Conservation (phyloP, 371 early-diverging fungal species). For the Rhizomucor miehei region DNA sequence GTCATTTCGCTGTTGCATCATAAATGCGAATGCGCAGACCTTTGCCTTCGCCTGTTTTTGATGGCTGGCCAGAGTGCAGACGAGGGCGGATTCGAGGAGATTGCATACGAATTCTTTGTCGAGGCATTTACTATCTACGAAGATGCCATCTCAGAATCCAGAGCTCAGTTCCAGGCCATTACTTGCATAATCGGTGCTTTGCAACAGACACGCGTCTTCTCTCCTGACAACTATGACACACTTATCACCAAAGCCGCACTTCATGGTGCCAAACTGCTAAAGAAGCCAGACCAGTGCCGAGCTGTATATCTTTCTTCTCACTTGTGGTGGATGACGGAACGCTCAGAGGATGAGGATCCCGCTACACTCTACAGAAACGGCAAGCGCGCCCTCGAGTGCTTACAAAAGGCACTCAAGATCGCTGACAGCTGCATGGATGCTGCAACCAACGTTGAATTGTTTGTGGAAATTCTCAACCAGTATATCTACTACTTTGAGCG, state of each 20-base stretch:
- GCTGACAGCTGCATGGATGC: conserved; percentile 93
- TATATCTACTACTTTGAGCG: conserved; percentile 89
- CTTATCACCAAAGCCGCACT: conserved; percentile 85
- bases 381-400: conserved; percentile 78
- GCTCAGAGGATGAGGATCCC: conserved; percentile 34
- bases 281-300: conserved; percentile 92
- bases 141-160: conserved; percentile 85
- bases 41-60: conserved; percentile 76
- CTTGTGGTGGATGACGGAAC: conserved; percentile 82
- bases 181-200: conserved; percentile 80
- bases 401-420: conserved; percentile 90
- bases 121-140: conserved; percentile 94
- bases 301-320: conserved; percentile 79
- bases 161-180: conserved; percentile 84
- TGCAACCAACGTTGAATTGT: conserved; percentile 78
- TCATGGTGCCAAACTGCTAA: conserved; percentile 83
- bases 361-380: conserved; percentile 67
- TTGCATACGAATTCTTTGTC: conserved; percentile 90
- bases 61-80: conserved; percentile 82
- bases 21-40: conserved; percentile 67
- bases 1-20: conserved; percentile 66
- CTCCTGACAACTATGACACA: conserved; percentile 85
- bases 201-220: conserved; percentile 72
- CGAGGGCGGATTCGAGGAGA: conserved; percentile 80
- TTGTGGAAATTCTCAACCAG: conserved; percentile 90